These are phyloP conservation scores for Hippophae gyantsensis DNA, from an alignment of 306 rosid genomes.

Conservation along the genomic window DNA sequence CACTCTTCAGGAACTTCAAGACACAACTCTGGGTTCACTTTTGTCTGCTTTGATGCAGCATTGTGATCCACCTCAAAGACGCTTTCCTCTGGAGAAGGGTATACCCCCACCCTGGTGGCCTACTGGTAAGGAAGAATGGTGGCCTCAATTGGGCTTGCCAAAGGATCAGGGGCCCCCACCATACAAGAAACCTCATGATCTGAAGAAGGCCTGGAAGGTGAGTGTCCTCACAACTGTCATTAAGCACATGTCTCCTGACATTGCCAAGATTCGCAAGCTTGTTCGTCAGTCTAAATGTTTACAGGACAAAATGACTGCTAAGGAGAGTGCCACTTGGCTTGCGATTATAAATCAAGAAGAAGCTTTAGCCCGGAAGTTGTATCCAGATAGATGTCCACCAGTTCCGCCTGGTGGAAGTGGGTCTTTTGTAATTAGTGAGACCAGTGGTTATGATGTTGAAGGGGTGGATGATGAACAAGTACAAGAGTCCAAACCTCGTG, in stretches of 20 bases:
- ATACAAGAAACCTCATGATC: constrained; percentile 68
- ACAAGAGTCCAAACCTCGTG: constrained; percentile 32
- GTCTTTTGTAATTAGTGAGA: constrained; percentile 24
- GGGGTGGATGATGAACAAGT: constrained; percentile 28
- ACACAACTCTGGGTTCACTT: constrained; percentile 54
- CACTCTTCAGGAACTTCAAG: constrained; percentile 45
- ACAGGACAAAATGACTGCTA: constrained; percentile 65
- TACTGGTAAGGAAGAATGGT: constrained; percentile 48
- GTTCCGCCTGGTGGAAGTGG: constrained; percentile 21
- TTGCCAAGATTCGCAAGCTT: constrained; percentile 37
- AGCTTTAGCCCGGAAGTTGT: constrained; percentile 29
- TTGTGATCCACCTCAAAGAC: constrained; percentile 63
- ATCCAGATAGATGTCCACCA: constrained; percentile 39
- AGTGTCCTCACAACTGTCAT: constrained; percentile 56
- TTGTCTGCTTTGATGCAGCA: constrained; percentile 54
- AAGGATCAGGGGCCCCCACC: constrained; percentile 52
- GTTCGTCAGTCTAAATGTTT: constrained; percentile 45
- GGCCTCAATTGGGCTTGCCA: constrained; percentile 31
- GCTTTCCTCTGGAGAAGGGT: constrained; percentile 57
- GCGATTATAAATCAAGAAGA: constrained; percentile 53
- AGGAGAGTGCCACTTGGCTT: constrained; percentile 56
- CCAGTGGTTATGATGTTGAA: constrained; percentile 44
- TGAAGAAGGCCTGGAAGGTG: constrained; percentile 69
- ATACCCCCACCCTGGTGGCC: constrained; percentile 88
- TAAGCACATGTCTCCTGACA: constrained; percentile 57